Percentiles rank a stretch among this genome's conserved stretches.
phyloP scores from a whole-genome alignment of 768 basidiomycete species.

The Amanita rimosa region DNA sequence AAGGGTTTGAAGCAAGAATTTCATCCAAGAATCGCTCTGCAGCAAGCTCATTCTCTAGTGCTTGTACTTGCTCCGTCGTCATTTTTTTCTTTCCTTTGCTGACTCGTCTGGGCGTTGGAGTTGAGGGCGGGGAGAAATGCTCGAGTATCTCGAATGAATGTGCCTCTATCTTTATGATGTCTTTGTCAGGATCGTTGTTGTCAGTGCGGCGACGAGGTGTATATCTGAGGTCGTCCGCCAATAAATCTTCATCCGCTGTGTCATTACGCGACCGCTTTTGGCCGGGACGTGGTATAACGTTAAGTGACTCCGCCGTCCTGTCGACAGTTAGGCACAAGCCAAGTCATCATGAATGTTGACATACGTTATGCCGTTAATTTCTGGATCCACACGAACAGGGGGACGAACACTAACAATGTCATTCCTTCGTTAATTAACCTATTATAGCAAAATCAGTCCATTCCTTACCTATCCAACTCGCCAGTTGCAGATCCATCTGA shows the following conservation, averaged over 20 bases:
- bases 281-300: neutral
- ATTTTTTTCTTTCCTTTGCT: constrained; percentile 13
- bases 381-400: neutral
- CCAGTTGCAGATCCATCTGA: too few species aligned
- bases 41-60: constrained; percentile 2
- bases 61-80: constrained; percentile 8
- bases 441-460: too few species aligned
- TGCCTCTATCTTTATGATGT: neutral
- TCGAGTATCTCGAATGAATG: neutral
- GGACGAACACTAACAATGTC: neutral
- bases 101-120: neutral
- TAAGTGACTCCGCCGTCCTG: neutral
- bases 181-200: neutral
- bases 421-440: neutral
- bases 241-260: neutral
- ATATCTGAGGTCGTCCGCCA: constrained; percentile 6
- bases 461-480: neutral
- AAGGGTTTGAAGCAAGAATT: neutral
- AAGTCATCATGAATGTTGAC: neutral
- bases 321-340: neutral
- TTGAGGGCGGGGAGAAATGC: neutral
- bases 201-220: constrained; percentile 4
- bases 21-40: neutral
- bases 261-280: neutral
- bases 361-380: neutral